Evolutionary conservation across 1,139 yeast species (phyloP), one percentile per base, ranked within the genome.

Genomic region (Yamadazyma friedrichii): DNA sequence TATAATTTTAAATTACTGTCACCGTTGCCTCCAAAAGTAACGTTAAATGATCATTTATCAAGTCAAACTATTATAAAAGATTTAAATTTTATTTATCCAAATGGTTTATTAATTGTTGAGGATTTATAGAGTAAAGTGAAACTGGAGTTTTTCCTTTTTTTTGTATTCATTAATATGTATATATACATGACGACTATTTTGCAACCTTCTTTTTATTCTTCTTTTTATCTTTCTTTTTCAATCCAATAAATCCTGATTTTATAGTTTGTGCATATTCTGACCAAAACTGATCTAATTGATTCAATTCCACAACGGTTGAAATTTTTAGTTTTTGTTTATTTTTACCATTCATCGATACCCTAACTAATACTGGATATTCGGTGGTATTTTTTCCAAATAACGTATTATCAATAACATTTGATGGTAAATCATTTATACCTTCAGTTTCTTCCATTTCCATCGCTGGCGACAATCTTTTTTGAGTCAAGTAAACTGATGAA

Each of bases 251-350:
- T 17, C 69, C 88, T 24, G 67, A 58, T 57, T 85, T 86, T 43
- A 86, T 70, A 0, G 76, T 76, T 35, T 77, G 80, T 1, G 85
- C 66, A 58, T 86, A 87, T 32, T 78, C 79, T 31, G 62, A 60
- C 95, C 95, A 87, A 56, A 87, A 87, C 47, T 65, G 64, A 44
- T 81, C 85, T 50, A 87, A 65, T 15, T 74, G 65, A 4, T 68
- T 74, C 0, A 77, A 63, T 33, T 74, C 75, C 24, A 88, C 88
- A 15, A 80, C 76, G 0, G 95, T 86, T 8, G 87, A 77, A 35
- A 79, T 59, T 55, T 83, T 84, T 31, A 59, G 53, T 55, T 81
- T 80, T 43, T 66, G 65, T 31, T 63, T 58, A 2, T 43, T 42
- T 8, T 42, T 47, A 5, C 36, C 33, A 13, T 84, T 79, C 31